Percentiles rank a stretch among this genome's conserved stretches.
phyloP scores from a whole-genome alignment of 2,329 filamentous ascomycete species.

The Aureobasidium sp. region DNA sequence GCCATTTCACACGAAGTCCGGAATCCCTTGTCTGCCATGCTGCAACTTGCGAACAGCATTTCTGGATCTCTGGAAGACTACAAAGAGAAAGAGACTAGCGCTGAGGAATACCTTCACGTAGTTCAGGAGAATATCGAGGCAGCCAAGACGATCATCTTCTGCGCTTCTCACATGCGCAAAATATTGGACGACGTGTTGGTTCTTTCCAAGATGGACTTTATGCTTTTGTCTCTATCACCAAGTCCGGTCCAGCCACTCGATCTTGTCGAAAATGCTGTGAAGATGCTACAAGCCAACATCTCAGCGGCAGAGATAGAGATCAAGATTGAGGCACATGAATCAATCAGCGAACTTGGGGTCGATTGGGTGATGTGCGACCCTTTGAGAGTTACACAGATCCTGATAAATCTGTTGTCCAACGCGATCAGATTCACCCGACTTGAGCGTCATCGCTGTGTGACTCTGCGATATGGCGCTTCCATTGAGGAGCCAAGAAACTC shows the following conservation, averaged over 20 bases:
- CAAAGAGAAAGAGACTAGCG: background rate
- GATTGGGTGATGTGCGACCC: constrained; percentile 21
- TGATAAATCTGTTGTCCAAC: constrained; percentile 26
- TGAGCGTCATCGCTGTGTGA: constrained; percentile 12
- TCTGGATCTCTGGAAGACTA: constrained; percentile 21
- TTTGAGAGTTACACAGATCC: constrained; percentile 24
- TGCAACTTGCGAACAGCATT: constrained; percentile 38
- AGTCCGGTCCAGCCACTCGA: constrained; percentile 28
- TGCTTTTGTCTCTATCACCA: constrained; percentile 31
- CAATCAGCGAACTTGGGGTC: constrained; percentile 29
- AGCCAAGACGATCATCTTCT: constrained; percentile 14
- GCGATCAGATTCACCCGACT: constrained; percentile 23
- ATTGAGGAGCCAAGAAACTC: constrained; percentile 24
- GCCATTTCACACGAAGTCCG: constrained; percentile 36
- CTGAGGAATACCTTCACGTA: background rate
- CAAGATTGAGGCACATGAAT: constrained; percentile 25
- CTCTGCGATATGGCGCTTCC: constrained; percentile 26
- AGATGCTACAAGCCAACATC: constrained; percentile 33
- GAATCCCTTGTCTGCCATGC: constrained; percentile 37
- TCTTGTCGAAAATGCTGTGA: constrained; percentile 28
- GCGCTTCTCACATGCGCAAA: constrained; percentile 16
- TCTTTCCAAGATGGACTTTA: constrained; percentile 30
- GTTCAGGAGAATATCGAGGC: constrained; percentile 15
- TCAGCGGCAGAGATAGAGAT: constrained; percentile 27
- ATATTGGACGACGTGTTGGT: constrained; percentile 42